These are phyloP conservation scores for Chloranthus sessilifolius DNA, from an alignment of 164 flowering plant species.

Conservation along the genomic window DNA sequence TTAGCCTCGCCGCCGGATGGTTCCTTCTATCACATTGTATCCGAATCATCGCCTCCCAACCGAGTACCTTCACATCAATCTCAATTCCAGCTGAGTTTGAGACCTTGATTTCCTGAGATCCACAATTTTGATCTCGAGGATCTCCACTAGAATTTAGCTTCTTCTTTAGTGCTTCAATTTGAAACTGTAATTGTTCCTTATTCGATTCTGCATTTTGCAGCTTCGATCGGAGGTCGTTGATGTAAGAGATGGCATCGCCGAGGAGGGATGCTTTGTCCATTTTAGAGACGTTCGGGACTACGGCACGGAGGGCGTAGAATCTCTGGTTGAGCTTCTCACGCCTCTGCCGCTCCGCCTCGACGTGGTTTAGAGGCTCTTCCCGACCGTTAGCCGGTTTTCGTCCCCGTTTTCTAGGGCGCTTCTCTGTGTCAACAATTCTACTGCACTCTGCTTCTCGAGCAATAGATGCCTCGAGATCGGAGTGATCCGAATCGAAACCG, in stretches of 20 bases:
- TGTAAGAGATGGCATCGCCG: slow-evolving; percentile 82
- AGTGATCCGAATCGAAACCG: neutral
- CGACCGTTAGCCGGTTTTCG: slow-evolving; percentile 83
- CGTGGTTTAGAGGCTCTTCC: slow-evolving; percentile 85
- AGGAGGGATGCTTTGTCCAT: slow-evolving; percentile 97
- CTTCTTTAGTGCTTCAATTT: slow-evolving; percentile 44
- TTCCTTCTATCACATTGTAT: slow-evolving; percentile 58
- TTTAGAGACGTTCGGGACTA: slow-evolving; percentile 91
- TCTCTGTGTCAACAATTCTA: slow-evolving; percentile 54
- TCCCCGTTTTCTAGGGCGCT: slow-evolving; percentile 68
- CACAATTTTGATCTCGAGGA: slow-evolving; percentile 1
- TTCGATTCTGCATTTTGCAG: slow-evolving; percentile 43
- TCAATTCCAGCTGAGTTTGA: slow-evolving; percentile 33
- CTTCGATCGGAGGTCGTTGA: slow-evolving; percentile 63
- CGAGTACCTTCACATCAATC: slow-evolving; percentile 74
- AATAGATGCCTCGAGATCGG: neutral
- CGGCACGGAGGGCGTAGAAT: slow-evolving; percentile 84
- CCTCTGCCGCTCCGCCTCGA: slow-evolving; percentile 91
- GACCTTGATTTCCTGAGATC: no score
- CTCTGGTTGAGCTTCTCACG: slow-evolving; percentile 93
- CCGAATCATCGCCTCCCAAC: slow-evolving; percentile 80
- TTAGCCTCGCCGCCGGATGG: slow-evolving; percentile 80
- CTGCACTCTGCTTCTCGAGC: slow-evolving; percentile 1
- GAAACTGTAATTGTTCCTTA: slow-evolving; percentile 43
- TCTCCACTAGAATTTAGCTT: slow-evolving; percentile 24